Base-by-base conservation (phyloP, 495 filamentous ascomycete genomes). In the Pseudoneurospora amorphoporcata region DNA sequence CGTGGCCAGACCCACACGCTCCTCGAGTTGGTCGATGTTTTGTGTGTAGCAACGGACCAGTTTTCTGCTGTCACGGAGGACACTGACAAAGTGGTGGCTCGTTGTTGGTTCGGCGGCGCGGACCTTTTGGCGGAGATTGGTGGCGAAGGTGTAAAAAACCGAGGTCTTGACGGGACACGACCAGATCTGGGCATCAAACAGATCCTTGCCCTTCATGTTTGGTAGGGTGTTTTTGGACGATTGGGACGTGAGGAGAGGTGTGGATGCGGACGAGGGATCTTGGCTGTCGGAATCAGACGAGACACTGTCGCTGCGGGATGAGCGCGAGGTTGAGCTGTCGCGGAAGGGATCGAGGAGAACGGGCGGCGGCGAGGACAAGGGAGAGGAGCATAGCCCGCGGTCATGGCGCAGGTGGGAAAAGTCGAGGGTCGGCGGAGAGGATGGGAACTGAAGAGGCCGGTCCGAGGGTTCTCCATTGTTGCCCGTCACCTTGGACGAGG, bases 1-100 rank as follows among this genome's bases (percentile, higher is more conserved):
- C 0, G 85, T 87, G 38, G 80, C 82, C 47, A 92, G 83, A 8
- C 90, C 89, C 23, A 90, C 87, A 29, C 89, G 85, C 69, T 88
- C 87, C 73, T 92, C 90, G 6, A 92, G 82, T 72, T 87, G 87
- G 72, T 92, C 90, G 39, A 92, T 92, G 69, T 92, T 92, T 74
- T 92, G 90, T 0, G 90, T 92, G 74, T 92, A 92, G 70, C 89
- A 90, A 40, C 90, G 79, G 17, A 90, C 86, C 32, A 92, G 79
- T 61, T 89, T 88, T 3, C 88, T 85, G 42, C 84, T 84, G 77
- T 92, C 88, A 16, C 89, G 83, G 12, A 92, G 83, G 9, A 86
- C 84, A 39, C 85, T 84, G 61, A 92, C 86, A 74, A 92, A 91
- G 45, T 84, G 86, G 77, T 92, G 90, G 16, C 82, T 84, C 39